phyloP scores from a whole-genome alignment of 176 grass and related monocot genomes.

The Puya raimondii region DNA sequence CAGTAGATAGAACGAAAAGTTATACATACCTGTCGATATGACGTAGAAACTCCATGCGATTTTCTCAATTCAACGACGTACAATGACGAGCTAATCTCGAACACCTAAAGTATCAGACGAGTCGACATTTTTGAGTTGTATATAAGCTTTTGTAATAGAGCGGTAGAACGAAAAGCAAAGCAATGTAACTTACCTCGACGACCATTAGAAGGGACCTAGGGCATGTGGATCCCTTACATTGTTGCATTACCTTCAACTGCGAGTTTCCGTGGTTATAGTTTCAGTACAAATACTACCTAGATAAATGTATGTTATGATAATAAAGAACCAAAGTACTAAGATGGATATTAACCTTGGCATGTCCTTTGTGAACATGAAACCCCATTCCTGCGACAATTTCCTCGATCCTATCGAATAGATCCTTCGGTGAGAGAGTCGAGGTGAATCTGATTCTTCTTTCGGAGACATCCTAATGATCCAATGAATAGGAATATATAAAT shows the following conservation, averaged over 20 bases:
- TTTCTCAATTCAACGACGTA: conserved; percentile 77
- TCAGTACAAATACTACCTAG: conserved; percentile 1
- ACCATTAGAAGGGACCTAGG: conserved; percentile 45
- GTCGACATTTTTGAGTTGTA: background rate
- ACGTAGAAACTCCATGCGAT: conserved; percentile 53
- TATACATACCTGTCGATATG: conserved; percentile 73
- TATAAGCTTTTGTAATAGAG: background rate
- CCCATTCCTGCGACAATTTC: conserved; percentile 57
- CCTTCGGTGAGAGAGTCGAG: conserved; percentile 59
- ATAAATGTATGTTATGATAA: background rate
- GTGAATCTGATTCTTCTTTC: conserved; percentile 91
- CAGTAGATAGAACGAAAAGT: background rate
- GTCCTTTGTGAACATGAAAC: conserved; percentile 57
- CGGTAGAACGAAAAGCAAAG: background rate
- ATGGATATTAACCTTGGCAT: conserved; percentile 51
- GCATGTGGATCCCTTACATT: conserved; percentile 37
- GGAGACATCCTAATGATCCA: conserved; percentile 52
- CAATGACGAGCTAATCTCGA: conserved; percentile 66
- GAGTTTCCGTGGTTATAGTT: conserved; percentile 12
- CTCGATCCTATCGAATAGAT: conserved; percentile 81
- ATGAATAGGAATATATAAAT: background rate
- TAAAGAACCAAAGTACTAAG: background rate
- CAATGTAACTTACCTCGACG: conserved; percentile 51
- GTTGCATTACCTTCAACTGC: conserved; percentile 65
- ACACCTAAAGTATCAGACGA: conserved; percentile 42